These are phyloP conservation scores for Physocladia obscura DNA, from an alignment of 192 early-diverging fungal species.

Conservation along the genomic window DNA sequence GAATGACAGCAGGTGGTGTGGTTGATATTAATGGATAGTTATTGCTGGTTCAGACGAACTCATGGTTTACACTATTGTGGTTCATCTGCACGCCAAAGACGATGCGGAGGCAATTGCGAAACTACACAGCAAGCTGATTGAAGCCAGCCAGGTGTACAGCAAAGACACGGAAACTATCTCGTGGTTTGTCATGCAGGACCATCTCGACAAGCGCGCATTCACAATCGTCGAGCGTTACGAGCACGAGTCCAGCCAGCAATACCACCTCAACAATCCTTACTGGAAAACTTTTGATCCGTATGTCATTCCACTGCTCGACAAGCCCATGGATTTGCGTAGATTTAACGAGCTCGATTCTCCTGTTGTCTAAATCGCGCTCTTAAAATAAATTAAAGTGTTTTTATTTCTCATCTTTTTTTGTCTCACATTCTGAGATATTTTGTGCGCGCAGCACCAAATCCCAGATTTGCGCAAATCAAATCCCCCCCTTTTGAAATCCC, in stretches of 20 bases:
- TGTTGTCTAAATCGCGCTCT: no score
- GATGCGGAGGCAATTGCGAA: conserved; percentile 22
- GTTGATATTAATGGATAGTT: no score
- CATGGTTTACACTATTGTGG: conserved; percentile 32
- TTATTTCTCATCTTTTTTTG: no score
- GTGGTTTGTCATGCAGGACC: conserved; percentile 37
- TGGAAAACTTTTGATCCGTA: conserved; percentile 36
- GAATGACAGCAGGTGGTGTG: no score
- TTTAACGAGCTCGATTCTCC: conserved; percentile 30
- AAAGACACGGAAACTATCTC: conserved; percentile 32
- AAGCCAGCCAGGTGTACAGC: conserved; percentile 24
- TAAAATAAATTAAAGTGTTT: no score
- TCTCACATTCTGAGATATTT: no score
- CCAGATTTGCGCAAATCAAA: no score
- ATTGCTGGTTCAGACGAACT: no score
- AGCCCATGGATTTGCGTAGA: conserved; percentile 28
- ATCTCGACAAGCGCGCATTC: conserved; percentile 28
- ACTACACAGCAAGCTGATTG: conserved; percentile 19
- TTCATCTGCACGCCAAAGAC: conserved; percentile 33
- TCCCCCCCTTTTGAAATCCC: no score
- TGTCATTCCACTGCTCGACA: conserved; percentile 28
- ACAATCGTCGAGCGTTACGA: conserved; percentile 31
- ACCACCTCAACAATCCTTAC: conserved; percentile 32
- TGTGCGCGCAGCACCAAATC: no score
- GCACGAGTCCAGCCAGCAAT: conserved; percentile 29